A percentile compares a stretch with the other conserved stretches of the same genome.
phyloP scores from a whole-genome alignment of 2,329 filamentous ascomycete genomes.

The Penicillium capsulatum region DNA sequence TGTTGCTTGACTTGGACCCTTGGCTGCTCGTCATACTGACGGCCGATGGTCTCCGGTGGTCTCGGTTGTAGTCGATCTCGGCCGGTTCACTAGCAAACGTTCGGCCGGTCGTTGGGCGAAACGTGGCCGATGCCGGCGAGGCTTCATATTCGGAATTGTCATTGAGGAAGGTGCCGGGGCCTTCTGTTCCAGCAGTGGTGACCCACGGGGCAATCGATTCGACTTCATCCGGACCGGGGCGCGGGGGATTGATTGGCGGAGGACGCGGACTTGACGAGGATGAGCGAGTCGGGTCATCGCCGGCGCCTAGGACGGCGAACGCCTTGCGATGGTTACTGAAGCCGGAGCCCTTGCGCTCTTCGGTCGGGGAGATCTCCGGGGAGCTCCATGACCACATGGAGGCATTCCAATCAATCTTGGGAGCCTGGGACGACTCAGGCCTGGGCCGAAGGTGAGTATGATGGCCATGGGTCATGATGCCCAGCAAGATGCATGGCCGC shows the following conservation, averaged over 20 bases:
- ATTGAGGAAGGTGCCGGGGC: conserved; percentile 36
- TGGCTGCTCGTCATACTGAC: conserved; percentile 86
- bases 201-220: conserved; percentile 33
- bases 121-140: conserved; percentile 65
- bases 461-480: neutral
- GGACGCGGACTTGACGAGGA: conserved; percentile 21
- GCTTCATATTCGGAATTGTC: conserved; percentile 39
- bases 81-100: conserved; percentile 57
- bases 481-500: neutral
- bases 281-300: conserved; percentile 25
- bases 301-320: conserved; percentile 28
- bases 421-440: conserved; percentile 21
- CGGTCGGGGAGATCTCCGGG: conserved; percentile 38
- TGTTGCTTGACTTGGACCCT: conserved; percentile 69
- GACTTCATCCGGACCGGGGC: conserved; percentile 15
- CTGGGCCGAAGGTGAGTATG: conserved; percentile 11
- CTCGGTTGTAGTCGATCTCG: conserved; percentile 58
- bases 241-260: conserved; percentile 20
- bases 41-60: conserved; percentile 78
- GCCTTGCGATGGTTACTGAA: conserved; percentile 36
- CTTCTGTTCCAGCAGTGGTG: conserved; percentile 26
- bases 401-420: conserved; percentile 27
- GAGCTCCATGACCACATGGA: conserved; percentile 35
- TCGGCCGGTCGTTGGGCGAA: conserved; percentile 55
- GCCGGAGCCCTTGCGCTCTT: conserved; percentile 32